Base-by-base conservation (phyloP, 495 filamentous ascomycete species). In the Evernia prunastri region DNA sequence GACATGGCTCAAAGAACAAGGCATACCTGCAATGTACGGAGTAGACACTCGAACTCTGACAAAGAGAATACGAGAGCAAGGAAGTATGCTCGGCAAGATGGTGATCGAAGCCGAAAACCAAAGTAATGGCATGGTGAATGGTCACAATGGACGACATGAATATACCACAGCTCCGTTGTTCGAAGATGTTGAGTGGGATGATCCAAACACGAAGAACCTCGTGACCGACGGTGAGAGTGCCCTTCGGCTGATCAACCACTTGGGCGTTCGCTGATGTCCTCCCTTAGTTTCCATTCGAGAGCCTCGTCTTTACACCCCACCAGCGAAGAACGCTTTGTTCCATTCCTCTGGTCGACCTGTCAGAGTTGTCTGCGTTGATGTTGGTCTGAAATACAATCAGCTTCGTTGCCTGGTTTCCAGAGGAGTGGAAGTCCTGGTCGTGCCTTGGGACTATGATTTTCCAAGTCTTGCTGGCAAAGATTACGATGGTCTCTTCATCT, bases 351-450 rank as follows among this genome's bases (percentile, higher is more conserved):
- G 94, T 35, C 89, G 91, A 58, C 79, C 86, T 49, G 79, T 96
- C 59, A 89, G 92, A 67, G 86, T 98, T 54, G 80, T 98, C 37
- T 96, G 91, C 72, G 81, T 98, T 63, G 94, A 98, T 77, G 93
- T 98, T 61, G 94, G 94, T 68, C 83, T 97, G 78, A 98, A 98
- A 76, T 96, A 88, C 78, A 98, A 97, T 77, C 94, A 98, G 79
- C 81, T 98, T 56, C 83, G 94, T 64, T 98, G 94, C 78, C 84
- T 98, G 58, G 81, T 98, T 47, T 85, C 82, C 61, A 85, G 94
- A 66, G 94, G 94, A n/a, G 86, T 97, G 29, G 94, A 97, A 72
- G 92, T 98, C 63, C 78, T 93, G 68, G 91, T 96, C 54, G 91
- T 96, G 40, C 94, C 94, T 15, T 97, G 92, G 91, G 86, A 97